A percentile compares a stretch with the other conserved stretches of the same genome.
These are phyloP conservation scores for Massarina eburnea DNA, from an alignment of 2,329 filamentous ascomycete species.

Conservation along the genomic window DNA sequence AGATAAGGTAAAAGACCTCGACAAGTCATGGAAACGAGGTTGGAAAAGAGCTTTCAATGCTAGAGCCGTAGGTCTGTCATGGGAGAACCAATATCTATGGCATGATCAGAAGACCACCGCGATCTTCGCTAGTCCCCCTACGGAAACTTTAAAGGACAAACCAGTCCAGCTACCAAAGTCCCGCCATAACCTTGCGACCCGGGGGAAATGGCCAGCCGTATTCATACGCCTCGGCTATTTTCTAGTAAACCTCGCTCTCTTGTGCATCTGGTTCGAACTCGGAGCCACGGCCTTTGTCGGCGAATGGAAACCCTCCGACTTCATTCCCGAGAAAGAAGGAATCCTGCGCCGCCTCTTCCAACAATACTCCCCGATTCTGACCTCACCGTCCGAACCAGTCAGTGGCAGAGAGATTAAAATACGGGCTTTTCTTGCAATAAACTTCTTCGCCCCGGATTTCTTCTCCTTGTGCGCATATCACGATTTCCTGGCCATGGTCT, in stretches of 20 bases:
- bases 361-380: no score
- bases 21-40: background rate
- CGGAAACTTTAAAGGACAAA: background rate
- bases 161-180: background rate
- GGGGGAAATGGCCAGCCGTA: slow-evolving; percentile 4
- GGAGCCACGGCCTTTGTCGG: background rate
- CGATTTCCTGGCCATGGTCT: slow-evolving; percentile 8
- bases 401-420: slow-evolving; percentile 5
- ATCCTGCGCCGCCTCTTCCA: slow-evolving; percentile 4
- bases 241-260: slow-evolving; percentile 4
- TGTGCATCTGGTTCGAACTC: slow-evolving; percentile 3
- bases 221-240: slow-evolving; percentile 4
- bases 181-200: slow-evolving; percentile 3
- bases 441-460: slow-evolving; percentile 5
- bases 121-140: background rate
- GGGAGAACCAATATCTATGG: slow-evolving; percentile 7
- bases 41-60: slow-evolving; percentile 1
- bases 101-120: slow-evolving; percentile 1
- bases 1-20: background rate
- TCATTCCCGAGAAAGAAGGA: slow-evolving; percentile 3
- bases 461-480: slow-evolving; percentile 5
- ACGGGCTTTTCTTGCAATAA: slow-evolving; percentile 1
- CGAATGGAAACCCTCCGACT: background rate
- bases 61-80: slow-evolving; percentile 2
- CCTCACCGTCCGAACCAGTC: background rate